These are phyloP conservation scores for Talaromyces sp. DNA, from an alignment of 2,329 filamentous ascomycete genomes.

Conservation along the genomic window DNA sequence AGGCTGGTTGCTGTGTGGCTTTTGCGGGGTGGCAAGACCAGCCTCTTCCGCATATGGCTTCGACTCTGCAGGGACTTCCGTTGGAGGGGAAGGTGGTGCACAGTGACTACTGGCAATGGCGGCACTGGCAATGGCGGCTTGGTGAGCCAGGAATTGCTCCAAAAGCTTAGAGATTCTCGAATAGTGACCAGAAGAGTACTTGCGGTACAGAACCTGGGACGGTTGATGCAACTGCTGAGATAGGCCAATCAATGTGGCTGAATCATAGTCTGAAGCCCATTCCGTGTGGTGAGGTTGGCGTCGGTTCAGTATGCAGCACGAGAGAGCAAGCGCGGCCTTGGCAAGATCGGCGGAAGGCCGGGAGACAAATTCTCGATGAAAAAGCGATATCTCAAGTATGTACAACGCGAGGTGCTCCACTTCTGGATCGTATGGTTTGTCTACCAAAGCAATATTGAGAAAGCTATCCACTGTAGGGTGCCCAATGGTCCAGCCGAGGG, in stretches of 20 bases:
- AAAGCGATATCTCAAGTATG: conserved; percentile 89
- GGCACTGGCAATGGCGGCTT: conserved; percentile 49
- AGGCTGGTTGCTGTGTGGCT: conserved; percentile 25
- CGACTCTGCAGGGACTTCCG: conserved; percentile 30
- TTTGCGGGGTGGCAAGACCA: conserved; percentile 40
- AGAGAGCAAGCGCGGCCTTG: conserved; percentile 76
- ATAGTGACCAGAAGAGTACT: conserved; percentile 62
- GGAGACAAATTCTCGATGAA: conserved; percentile 95
- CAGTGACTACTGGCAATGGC: conserved; percentile 44
- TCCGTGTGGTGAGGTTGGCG: conserved; percentile 69
- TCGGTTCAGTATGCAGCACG: conserved; percentile 77
- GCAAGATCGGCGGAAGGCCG: conserved; percentile 88
- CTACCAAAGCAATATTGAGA: conserved; percentile 76
- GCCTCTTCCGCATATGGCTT: conserved; percentile 36
- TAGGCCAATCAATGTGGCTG: conserved; percentile 52
- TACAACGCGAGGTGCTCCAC: conserved; percentile 93
- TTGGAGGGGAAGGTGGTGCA: conserved; percentile 36
- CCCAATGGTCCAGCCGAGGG: conserved; percentile 90
- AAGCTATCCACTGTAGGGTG: conserved; percentile 96
- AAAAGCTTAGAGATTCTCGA: conserved; percentile 60
- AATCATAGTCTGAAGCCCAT: conserved; percentile 59
- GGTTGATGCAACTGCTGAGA: conserved; percentile 63
- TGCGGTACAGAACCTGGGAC: conserved; percentile 61
- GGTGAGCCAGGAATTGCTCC: conserved; percentile 61
- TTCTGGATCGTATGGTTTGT: conserved; percentile 70